Evolutionary conservation across 352 stramenopile species (phyloP).

Genomic region (Phytophthora boehmeriae): DNA sequence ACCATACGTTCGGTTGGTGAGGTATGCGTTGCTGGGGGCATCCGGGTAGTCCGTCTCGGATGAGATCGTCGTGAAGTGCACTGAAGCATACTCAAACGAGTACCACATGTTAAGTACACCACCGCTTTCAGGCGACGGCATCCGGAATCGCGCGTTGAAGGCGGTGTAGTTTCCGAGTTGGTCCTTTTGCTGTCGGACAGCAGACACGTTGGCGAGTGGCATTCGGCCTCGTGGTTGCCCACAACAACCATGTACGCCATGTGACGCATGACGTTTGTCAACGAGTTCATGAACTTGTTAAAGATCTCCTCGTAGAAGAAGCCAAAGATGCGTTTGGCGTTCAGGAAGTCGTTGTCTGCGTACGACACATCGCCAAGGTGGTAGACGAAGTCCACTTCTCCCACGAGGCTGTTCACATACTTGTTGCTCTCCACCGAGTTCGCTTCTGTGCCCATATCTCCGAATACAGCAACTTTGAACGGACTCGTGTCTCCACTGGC

Average conservation of each 20-base stretch:
- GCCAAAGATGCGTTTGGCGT: conserved; percentile 21
- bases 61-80: conserved; percentile 82
- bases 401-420: conserved; percentile 27
- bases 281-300: conserved; percentile 73
- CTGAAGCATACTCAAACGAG: conserved; percentile 46
- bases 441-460: conserved; percentile 43
- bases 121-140: conserved; percentile 45
- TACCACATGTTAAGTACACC: conserved; percentile 56
- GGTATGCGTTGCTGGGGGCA: conserved; percentile 44
- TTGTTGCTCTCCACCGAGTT: conserved; percentile 39
- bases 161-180: conserved; percentile 64
- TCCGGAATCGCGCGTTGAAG: conserved; percentile 51
- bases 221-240: conserved; percentile 57
- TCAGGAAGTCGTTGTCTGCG: conserved; percentile 47
- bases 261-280: conserved; percentile 45
- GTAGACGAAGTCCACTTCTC: conserved; percentile 46
- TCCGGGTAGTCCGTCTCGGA: conserved; percentile 67
- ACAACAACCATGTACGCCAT: conserved; percentile 78
- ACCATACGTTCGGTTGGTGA: conserved; percentile 34
- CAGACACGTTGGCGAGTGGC: conserved; percentile 40
- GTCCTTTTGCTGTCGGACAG: conserved; percentile 28
- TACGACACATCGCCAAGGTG: conserved; percentile 55
- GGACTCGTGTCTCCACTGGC: conserved; percentile 27
- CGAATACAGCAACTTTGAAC: conserved; percentile 44
- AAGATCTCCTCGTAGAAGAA: conserved; percentile 58